Percentiles rank a stretch among this genome's conserved stretches.
These are phyloP conservation scores for Sonneratia caseolaris DNA, from an alignment of 345 rosid genomes.

Conservation along the genomic window DNA sequence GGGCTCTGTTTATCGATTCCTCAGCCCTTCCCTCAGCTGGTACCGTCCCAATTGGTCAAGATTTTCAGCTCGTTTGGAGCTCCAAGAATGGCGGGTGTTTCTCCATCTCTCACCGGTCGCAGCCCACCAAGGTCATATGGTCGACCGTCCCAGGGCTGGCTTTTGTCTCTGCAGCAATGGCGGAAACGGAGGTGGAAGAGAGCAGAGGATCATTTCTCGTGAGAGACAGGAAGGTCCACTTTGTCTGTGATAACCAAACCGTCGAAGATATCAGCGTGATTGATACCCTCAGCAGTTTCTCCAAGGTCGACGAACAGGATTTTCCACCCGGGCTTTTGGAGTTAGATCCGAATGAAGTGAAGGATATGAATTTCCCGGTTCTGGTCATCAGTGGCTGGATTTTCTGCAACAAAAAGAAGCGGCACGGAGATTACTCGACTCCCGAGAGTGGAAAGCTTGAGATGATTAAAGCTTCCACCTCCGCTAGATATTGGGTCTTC, in stretches of 20 bases:
- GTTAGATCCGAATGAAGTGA: conserved; percentile 16
- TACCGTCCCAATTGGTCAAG: conserved; percentile 32
- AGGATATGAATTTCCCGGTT: conserved; percentile 23
- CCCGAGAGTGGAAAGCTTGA: conserved; percentile 9
- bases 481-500: conserved; percentile 40
- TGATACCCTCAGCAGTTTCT: conserved; percentile 11
- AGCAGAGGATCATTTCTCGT: conserved; percentile 58
- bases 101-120: conserved; percentile 32
- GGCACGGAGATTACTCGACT: conserved; percentile 10
- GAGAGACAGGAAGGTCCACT: conserved; percentile 24
- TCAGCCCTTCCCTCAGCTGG: conserved; percentile 18
- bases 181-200: conserved; percentile 54
- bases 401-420: conserved; percentile 23
- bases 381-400: conserved; percentile 42
- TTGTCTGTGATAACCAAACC: conserved; percentile 42
- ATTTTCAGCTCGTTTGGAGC: conserved; percentile 51
- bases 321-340: conserved; percentile 10
- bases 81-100: conserved; percentile 32
- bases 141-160: conserved; percentile 47
- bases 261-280: conserved; percentile 37
- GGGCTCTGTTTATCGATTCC: conserved; percentile 27
- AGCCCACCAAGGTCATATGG: conserved; percentile 44
- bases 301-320: conserved; percentile 9
- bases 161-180: conserved; percentile 52
- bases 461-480: conserved; percentile 10